Conservation (phyloP, 1,139 yeast genomes). For the Sugiyamaella neomexicana region DNA sequence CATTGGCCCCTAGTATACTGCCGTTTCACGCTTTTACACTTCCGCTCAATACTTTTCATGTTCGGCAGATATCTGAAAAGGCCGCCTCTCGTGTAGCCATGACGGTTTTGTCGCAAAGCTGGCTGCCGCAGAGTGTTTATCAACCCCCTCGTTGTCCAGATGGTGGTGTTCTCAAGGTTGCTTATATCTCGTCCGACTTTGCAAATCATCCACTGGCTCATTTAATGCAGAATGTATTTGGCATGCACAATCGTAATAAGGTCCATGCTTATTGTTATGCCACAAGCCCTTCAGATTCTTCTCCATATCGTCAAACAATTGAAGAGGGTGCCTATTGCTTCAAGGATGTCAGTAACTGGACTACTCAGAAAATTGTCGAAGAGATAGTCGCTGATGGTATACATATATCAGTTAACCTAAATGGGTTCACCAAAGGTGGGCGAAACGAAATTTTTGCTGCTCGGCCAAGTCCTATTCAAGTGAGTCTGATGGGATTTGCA, state of each 20-base stretch:
- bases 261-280: slow-evolving; percentile 39
- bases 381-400: slow-evolving; percentile 37
- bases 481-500: slow-evolving; percentile 41
- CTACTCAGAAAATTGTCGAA: slow-evolving; percentile 34
- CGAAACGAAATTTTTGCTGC: slow-evolving; percentile 41
- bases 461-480: slow-evolving; percentile 40
- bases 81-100: slow-evolving; percentile 38
- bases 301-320: slow-evolving; percentile 35
- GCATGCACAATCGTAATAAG: slow-evolving; percentile 33
- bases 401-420: slow-evolving; percentile 39
- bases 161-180: slow-evolving; percentile 34
- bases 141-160: slow-evolving; percentile 39
- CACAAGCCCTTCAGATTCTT: slow-evolving; percentile 36
- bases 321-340: slow-evolving; percentile 34
- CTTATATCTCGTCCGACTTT: slow-evolving; percentile 41
- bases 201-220: slow-evolving; percentile 41
- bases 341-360: slow-evolving; percentile 35
- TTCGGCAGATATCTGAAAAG: slow-evolving; percentile 35
- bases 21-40: slow-evolving; percentile 42
- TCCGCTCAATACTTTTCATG: slow-evolving; percentile 35
- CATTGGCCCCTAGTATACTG: slow-evolving; percentile 37
- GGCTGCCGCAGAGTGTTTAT: slow-evolving; percentile 38
- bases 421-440: slow-evolving; percentile 42
- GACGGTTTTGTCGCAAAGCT: slow-evolving; percentile 31
- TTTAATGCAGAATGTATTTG: slow-evolving; percentile 42